Base-by-base conservation (phyloP, 2,329 filamentous ascomycete species). In the Claviceps pazoutovae region DNA sequence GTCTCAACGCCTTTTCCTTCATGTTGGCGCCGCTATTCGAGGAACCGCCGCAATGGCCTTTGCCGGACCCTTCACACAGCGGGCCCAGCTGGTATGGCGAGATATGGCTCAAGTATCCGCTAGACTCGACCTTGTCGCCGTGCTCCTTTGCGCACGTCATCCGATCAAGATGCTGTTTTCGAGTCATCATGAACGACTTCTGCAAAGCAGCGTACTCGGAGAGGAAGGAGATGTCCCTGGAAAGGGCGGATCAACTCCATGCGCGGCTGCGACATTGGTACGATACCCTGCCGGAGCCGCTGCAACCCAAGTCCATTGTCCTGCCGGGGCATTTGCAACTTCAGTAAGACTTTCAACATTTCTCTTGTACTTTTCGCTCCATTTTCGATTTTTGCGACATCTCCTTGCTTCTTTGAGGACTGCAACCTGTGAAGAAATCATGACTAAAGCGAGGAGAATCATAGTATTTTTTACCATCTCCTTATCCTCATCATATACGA, bases 51-150 rank as follows among this genome's bases (percentile, higher is more conserved):
- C 26, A 48, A 2, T 61, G 59, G 53, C 56, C 54, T 3, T 53
- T 71, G 1, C 68, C 66, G 8, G 59, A 65, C 21, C 55, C 60
- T 0, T 46, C 51, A 8, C 30, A 30, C 3, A 11, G 58, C 1
- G 55, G 62, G 5, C 1, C 55, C 0, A 45, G 49, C 0, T 69
- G 61, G 59, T 70, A 67, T 34, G 65, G 67, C 4, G 68, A 71
- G 45, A 56, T 67, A 2, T 65, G 60, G 60, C 52, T 70, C 0
- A 64, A 59, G 19, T 71, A 71, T 50, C 68, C 68, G 0, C 36
- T 59, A 5, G 57, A 54, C 9, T 46, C 56, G 0, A 54, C 53
- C 1, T 56, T 61, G 1, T 56, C 58, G 6, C 56, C 62, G 0
- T 57, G 56, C 1, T 49, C 57, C 16, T 61, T 65, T 48, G 62